Conservation (phyloP, 2,329 filamentous ascomycete species). For the Phialocephala subalpina region DNA sequence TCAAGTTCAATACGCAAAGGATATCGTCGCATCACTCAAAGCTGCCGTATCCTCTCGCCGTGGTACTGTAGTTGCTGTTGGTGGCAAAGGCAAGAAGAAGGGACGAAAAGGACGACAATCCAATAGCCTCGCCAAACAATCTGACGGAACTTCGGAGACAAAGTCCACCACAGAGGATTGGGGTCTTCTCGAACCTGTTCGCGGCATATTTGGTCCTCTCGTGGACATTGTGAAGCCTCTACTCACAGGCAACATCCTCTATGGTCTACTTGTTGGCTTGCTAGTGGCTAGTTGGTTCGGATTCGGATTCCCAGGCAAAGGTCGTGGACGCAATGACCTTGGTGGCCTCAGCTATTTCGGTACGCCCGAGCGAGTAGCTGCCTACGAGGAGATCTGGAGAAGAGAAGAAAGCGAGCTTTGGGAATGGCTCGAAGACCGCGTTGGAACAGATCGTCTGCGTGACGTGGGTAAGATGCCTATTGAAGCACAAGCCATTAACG, state of each 20-base stretch:
- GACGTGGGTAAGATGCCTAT: constrained; percentile 48
- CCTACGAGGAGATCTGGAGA: constrained; percentile 86
- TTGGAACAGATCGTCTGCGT: constrained; percentile 77
- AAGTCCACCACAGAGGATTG: constrained; percentile 61
- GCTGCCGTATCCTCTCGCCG: constrained; percentile 73
- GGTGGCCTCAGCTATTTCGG: constrained; percentile 50
- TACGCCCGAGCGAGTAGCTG: constrained; percentile 73
- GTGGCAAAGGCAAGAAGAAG: constrained; percentile 64
- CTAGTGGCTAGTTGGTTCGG: constrained; percentile 80
- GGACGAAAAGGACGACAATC: constrained; percentile 53
- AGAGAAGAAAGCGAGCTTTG: constrained; percentile 47
- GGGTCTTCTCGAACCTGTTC: constrained; percentile 84
- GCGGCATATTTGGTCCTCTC: constrained; percentile 73
- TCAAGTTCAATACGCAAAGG: constrained; percentile 82
- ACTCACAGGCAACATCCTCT: constrained; percentile 78
- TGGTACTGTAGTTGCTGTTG: constrained; percentile 55
- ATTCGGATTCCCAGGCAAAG: constrained; percentile 55
- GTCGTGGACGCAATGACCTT: constrained; percentile 47
- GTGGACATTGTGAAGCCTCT: constrained; percentile 74
- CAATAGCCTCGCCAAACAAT: constrained; percentile 52
- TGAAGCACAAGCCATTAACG: constrained; percentile 36
- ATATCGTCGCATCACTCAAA: constrained; percentile 78
- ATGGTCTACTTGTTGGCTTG: constrained; percentile 76
- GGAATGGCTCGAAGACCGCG: constrained; percentile 44
- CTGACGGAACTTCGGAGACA: constrained; percentile 43